Base-by-base conservation (phyloP, 2,329 filamentous ascomycete species). In the Pseudopithomyces maydicus region DNA sequence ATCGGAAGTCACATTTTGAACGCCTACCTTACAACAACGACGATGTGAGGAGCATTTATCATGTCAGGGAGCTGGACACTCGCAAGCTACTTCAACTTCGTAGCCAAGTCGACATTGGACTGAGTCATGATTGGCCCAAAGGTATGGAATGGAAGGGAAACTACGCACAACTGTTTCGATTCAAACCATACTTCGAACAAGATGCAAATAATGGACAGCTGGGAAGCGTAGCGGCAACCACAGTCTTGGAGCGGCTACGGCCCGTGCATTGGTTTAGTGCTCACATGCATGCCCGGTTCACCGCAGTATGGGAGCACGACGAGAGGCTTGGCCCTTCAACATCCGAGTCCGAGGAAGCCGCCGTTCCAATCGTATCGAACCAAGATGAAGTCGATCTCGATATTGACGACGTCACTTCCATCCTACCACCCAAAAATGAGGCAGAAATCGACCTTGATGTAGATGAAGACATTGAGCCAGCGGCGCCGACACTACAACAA, bases 111-210 rank as follows among this genome's bases (percentile, higher is more conserved):
- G 95, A 99, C 65, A 80, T 99, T 43, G 92, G 93, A 2, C 77
- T 99, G 52, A 97, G 93, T 66, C 95, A 99, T 72, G 95, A 99
- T 78, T 99, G 95, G 95, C 95, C 95, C 0, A 86, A 88, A 48
- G 88, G 84, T 0, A 86, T 98, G 52, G 95, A 97, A 77, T 87
- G 85, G 72, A 84, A 87, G 61, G 95, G 95, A 5, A 83, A 98
- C 70, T 78, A 83, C 45, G 77, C 82, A 46, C 78, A 80, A 41
- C 79, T 99, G 1, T 96, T 92, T 73, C 80, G 78, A 29, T 84
- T 81, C 72, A 98, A 98, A 79, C 83, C 83, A 0, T 82, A 87
- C 66, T 95, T 98, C 62, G 82, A 86, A 62, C 78, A 85, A 48
- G 95, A 99, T 74, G 92, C 92, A 1, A 79, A 81, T 46, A 85